Conservation (phyloP, 345 rosid species). For the Erysimum cheiranthoides region DNA sequence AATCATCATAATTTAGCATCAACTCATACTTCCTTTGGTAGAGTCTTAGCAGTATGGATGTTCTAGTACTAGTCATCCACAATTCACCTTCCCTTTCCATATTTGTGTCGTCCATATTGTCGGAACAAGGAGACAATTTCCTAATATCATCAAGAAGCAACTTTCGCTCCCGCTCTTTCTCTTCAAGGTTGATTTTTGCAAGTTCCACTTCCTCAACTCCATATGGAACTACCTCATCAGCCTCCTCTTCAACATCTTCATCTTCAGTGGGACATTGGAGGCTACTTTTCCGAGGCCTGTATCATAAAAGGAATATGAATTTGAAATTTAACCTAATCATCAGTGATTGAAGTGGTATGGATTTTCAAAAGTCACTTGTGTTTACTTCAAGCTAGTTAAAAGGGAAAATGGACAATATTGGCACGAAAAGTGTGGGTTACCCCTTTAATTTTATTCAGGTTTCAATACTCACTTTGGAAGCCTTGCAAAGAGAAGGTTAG, state of each 20-base stretch:
- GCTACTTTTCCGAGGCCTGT: slow-evolving; percentile 94
- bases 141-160: slow-evolving; percentile 82
- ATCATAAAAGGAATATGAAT: slow-evolving; percentile 37
- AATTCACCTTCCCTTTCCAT: slow-evolving; percentile 47
- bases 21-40: slow-evolving; percentile 23
- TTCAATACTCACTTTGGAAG: slow-evolving; percentile 83
- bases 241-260: slow-evolving; percentile 96
- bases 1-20: slow-evolving; percentile 3
- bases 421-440: slow-evolving; percentile 23
- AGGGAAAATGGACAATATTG: slow-evolving; percentile 10
- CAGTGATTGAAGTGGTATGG: neutral
- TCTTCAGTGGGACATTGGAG: slow-evolving; percentile 88
- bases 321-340: slow-evolving; percentile 17
- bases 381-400: slow-evolving; percentile 20
- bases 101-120: slow-evolving; percentile 58
- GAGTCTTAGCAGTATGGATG: slow-evolving; percentile 53
- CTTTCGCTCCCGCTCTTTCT: slow-evolving; percentile 73
- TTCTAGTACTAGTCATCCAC: slow-evolving; percentile 57
- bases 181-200: slow-evolving; percentile 87
- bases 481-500: slow-evolving; percentile 96
- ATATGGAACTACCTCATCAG: slow-evolving; percentile 95
- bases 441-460: slow-evolving; percentile 31
- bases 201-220: slow-evolving; percentile 98
- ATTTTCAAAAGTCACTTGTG: neutral
- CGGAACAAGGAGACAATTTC: slow-evolving; percentile 64